phyloP scores from a whole-genome alignment of 2,329 filamentous ascomycete species.

The Blumeria hordei region DNA sequence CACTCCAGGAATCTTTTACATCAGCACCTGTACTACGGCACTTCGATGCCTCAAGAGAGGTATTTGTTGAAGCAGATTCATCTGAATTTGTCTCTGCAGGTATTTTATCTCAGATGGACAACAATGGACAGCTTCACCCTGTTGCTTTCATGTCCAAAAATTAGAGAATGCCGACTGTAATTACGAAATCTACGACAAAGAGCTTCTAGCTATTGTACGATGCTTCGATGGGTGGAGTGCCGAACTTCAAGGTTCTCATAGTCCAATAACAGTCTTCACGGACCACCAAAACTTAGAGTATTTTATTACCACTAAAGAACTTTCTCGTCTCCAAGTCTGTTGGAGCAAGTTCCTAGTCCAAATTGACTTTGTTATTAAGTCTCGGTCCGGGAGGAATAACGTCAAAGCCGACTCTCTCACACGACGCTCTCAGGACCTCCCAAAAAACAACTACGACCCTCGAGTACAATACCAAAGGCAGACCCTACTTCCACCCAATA shows the following conservation, averaged over 20 bases:
- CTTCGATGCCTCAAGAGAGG: background rate
- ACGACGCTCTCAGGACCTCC: no score
- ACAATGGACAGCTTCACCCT: background rate
- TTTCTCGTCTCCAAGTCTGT: no score
- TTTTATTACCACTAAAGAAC: no score
- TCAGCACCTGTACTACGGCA: background rate
- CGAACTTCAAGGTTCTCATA: background rate
- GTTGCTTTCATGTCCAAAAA: background rate
- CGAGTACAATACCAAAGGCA: no score
- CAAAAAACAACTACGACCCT: no score
- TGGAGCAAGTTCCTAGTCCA: no score
- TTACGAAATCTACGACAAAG: background rate
- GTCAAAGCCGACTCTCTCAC: no score
- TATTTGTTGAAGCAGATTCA: background rate
- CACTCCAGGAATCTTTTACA: background rate
- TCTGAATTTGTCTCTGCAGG: background rate
- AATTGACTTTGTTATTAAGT: no score
- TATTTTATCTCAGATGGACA: background rate
- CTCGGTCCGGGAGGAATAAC: no score
- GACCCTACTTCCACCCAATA: no score
- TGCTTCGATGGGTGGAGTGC: background rate
- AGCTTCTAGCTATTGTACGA: conserved; percentile 1
- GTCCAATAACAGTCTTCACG: no score
- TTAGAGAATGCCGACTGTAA: background rate
- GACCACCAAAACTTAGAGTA: no score